Evolutionary conservation across 2,329 filamentous ascomycete genomes (phyloP).

Genomic region (Magnaporthiopsis rhizophila): DNA sequence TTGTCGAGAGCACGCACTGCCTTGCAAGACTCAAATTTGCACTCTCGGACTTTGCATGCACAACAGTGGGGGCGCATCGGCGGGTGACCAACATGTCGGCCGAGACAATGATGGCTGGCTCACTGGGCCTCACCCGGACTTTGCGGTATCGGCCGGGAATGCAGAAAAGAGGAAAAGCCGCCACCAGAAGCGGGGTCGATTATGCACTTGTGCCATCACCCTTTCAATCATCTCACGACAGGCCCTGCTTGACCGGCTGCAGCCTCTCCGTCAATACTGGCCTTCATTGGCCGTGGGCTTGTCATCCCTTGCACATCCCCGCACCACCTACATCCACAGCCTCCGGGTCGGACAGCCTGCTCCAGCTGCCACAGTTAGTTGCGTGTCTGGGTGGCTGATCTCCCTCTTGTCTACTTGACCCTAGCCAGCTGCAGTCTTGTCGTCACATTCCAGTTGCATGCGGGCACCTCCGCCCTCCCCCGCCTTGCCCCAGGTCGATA

Average conservation of each 20-base stretch:
- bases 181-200: slow-evolving; percentile 5
- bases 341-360: neutral
- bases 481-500: neutral
- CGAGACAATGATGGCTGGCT: slow-evolving; percentile 13
- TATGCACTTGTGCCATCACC: too few species aligned
- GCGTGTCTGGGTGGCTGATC: neutral
- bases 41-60: neutral
- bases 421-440: too few species aligned
- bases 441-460: neutral
- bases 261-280: neutral
- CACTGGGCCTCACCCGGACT: slow-evolving; percentile 10
- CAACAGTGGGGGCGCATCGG: neutral
- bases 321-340: neutral
- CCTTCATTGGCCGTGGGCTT: too few species aligned
- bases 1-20: too few species aligned
- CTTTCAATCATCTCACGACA: too few species aligned
- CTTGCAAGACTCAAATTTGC: neutral
- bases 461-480: neutral
- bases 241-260: neutral
- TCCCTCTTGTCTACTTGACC: neutral
- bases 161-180: neutral
- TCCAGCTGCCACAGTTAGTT: neutral
- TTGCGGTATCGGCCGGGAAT: slow-evolving; percentile 15
- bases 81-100: neutral
- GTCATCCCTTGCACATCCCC: neutral